A percentile compares a stretch with the other conserved stretches of the same genome.
phyloP scores from a whole-genome alignment of 495 filamentous ascomycete species.

The Aspergillus haitiensis region DNA sequence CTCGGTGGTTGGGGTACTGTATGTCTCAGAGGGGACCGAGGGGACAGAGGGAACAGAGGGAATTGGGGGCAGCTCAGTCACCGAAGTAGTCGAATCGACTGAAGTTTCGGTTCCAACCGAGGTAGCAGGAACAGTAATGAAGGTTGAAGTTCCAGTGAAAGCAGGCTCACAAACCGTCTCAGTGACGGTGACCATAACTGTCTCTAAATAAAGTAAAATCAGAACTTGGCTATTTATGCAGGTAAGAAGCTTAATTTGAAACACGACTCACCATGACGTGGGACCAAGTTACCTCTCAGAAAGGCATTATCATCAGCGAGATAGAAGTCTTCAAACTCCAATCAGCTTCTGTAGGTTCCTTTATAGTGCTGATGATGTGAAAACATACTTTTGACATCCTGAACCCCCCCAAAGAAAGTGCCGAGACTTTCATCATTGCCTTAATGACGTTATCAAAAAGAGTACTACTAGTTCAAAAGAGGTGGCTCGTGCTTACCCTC shows the following conservation, averaged over 20 bases:
- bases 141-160: slow-evolving; percentile 3
- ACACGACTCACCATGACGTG: slow-evolving; percentile 17
- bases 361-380: background rate
- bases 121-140: slow-evolving; percentile 12
- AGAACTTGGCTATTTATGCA: background rate
- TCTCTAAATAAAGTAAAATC: slow-evolving; percentile 6
- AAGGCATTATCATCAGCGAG: slow-evolving; percentile 10
- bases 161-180: slow-evolving; percentile 24
- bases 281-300: slow-evolving; percentile 3
- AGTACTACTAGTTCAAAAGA: background rate
- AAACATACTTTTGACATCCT: slow-evolving; percentile 10
- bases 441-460: background rate
- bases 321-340: background rate
- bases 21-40: slow-evolving; percentile 2
- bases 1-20: slow-evolving; percentile 3
- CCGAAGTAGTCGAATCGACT: slow-evolving; percentile 1
- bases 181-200: slow-evolving; percentile 26
- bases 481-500: slow-evolving; percentile 16
- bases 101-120: slow-evolving; percentile 16
- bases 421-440: slow-evolving; percentile 1
- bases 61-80: slow-evolving; percentile 6
- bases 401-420: background rate
- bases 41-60: slow-evolving; percentile 4
- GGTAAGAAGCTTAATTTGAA: no score
- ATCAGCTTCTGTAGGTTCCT: background rate